Evolutionary conservation across 1,284 basidiomycete species (phyloP).

Genomic region (Schizophyllum amplum): DNA sequence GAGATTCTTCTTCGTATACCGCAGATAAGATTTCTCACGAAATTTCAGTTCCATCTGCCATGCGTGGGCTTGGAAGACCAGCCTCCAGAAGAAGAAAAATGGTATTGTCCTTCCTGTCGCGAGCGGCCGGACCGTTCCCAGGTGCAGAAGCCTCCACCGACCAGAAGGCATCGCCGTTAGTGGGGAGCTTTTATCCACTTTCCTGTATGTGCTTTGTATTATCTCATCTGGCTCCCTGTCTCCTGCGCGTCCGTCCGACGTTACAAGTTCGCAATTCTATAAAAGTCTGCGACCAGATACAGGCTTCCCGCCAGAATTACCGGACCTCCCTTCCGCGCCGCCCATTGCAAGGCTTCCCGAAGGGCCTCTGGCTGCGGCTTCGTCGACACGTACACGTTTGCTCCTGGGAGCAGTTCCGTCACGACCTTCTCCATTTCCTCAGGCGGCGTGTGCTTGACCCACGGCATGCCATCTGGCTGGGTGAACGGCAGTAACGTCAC

Average conservation of each 20-base stretch:
- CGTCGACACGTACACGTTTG: constrained; percentile 36
- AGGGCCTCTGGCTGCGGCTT: constrained; percentile 19
- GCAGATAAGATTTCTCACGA: neutral
- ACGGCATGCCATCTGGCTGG: constrained; percentile 84
- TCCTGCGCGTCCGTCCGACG: no score
- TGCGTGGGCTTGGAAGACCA: neutral
- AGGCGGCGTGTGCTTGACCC: constrained; percentile 64
- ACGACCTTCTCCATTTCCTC: constrained; percentile 39
- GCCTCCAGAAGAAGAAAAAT: neutral
- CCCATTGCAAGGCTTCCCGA: constrained; percentile 37
- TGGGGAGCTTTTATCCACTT: no score
- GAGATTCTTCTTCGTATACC: constrained; percentile 16
- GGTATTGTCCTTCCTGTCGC: neutral
- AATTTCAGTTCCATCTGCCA: neutral
- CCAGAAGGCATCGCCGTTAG: no score
- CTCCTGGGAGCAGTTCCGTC: constrained; percentile 29
- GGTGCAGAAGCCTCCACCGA: no score
- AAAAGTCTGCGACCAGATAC: constrained; percentile 87
- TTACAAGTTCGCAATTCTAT: constrained; percentile 53
- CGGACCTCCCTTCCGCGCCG: constrained; percentile 26
- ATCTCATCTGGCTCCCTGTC: no score
- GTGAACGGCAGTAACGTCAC: constrained; percentile 59
- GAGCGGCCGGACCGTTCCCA: no score
- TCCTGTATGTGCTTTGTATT: no score
- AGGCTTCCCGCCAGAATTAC: constrained; percentile 82